These are phyloP conservation scores for Vitis cinerea DNA, from an alignment of 164 flowering plant genomes.

Conservation along the genomic window DNA sequence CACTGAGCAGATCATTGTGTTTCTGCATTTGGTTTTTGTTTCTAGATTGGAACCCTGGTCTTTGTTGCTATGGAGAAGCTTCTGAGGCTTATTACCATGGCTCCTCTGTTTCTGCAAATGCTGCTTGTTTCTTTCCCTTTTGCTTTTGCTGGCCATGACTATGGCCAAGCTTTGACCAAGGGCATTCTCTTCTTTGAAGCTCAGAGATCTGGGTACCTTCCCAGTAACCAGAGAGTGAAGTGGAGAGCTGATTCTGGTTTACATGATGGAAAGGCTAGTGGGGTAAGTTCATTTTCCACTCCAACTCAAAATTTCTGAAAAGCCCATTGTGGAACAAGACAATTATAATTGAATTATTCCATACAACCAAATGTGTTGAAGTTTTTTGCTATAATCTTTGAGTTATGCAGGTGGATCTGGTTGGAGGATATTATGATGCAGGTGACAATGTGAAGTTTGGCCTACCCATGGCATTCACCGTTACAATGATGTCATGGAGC, in stretches of 20 bases:
- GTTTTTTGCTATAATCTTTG: too few relatives aligned
- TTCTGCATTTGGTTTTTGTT: neutral
- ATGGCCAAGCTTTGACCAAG: constrained; percentile 75
- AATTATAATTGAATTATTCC: too few relatives aligned
- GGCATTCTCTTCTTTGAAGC: constrained; percentile 92
- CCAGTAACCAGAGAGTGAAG: constrained; percentile 67
- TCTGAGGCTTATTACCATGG: constrained; percentile 30
- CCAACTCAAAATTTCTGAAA: constrained; percentile 2
- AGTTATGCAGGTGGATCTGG: constrained; percentile 72
- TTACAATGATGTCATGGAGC: constrained; percentile 95
- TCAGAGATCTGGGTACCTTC: constrained; percentile 94
- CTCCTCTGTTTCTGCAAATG: constrained; percentile 33
- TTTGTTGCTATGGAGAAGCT: constrained; percentile 28
- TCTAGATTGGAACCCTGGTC: neutral
- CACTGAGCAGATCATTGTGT: neutral
- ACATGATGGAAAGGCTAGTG: constrained; percentile 76
- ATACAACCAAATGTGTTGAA: too few relatives aligned
- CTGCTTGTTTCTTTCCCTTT: constrained; percentile 41
- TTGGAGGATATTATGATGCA: constrained; percentile 96
- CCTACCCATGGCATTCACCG: constrained; percentile 91
- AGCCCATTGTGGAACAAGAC: neutral
- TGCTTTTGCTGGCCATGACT: constrained; percentile 75
- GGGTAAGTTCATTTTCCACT: constrained; percentile 43
- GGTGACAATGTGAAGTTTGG: constrained; percentile 99
- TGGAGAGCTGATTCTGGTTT: constrained; percentile 93